Percentiles rank a stretch among this genome's conserved stretches.
These are phyloP conservation scores for Pichia exigua DNA, from an alignment of 805 yeast genomes.

Conservation along the genomic window DNA sequence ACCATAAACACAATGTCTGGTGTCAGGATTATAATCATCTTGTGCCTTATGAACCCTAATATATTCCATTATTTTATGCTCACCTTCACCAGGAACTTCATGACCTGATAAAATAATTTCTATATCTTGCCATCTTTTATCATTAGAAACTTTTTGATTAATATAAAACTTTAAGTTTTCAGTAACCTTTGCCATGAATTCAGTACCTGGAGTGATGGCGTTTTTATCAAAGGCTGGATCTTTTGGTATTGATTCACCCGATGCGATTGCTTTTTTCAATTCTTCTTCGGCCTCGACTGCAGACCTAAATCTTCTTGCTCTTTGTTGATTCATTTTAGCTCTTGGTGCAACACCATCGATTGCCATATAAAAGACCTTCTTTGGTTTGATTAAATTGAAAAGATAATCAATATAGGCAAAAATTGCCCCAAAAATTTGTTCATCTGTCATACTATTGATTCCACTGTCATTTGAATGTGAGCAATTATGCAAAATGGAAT, in stretches of 20 bases:
- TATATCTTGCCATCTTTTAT: constrained; percentile 75
- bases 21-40: constrained; percentile 64
- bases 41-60: constrained; percentile 75
- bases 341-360: constrained; percentile 99
- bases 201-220: constrained; percentile 95
- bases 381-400: constrained; percentile 80
- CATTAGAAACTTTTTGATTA: constrained; percentile 80
- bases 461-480: constrained; percentile 74
- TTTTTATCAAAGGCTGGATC: constrained; percentile 87
- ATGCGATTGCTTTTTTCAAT: constrained; percentile 59
- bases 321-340: constrained; percentile 97
- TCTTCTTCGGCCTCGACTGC: constrained; percentile 88
- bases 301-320: constrained; percentile 90
- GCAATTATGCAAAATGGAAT: constrained; percentile 89
- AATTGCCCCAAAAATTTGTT: constrained; percentile 86
- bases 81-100: constrained; percentile 98
- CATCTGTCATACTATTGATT: constrained; percentile 66
- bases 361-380: constrained; percentile 87
- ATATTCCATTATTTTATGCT: constrained; percentile 92
- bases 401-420: constrained; percentile 92
- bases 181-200: constrained; percentile 87
- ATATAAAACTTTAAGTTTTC: constrained; percentile 77
- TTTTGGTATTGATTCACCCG: constrained; percentile 70
- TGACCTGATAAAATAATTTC: constrained; percentile 81
- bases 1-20: constrained; percentile 91